Evolutionary conservation across 192 early-diverging fungal species (phyloP).

Genomic region (Coemansia sp.): DNA sequence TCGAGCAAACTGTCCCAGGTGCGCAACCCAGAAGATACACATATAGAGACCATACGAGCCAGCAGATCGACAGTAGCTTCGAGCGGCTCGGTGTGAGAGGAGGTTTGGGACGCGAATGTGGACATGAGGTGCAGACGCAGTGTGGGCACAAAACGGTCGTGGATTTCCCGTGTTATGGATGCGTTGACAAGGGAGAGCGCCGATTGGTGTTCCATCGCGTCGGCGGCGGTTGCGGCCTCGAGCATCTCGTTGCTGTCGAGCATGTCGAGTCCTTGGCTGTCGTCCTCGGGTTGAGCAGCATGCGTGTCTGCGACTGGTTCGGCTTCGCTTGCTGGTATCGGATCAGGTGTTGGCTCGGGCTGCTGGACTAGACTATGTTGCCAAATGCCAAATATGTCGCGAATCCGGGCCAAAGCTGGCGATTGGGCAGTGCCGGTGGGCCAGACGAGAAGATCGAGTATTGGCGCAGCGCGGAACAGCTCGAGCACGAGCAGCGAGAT

Average conservation of each 20-base stretch:
- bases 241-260: constrained; percentile 36
- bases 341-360: neutral
- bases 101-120: constrained; percentile 14
- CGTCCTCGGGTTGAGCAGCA: neutral
- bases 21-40: constrained; percentile 36
- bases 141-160: constrained; percentile 30
- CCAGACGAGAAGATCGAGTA: constrained; percentile 14
- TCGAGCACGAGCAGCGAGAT: constrained; percentile 25
- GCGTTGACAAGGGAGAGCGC: constrained; percentile 16
- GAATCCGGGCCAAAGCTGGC: constrained; percentile 8
- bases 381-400: constrained; percentile 19
- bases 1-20: constrained; percentile 54
- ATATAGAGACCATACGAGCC: constrained; percentile 30
- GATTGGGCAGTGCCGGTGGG: neutral
- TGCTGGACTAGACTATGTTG: neutral
- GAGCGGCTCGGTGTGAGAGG: constrained; percentile 8
- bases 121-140: constrained; percentile 35
- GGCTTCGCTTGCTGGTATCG: neutral
- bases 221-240: constrained; percentile 32
- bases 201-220: constrained; percentile 29
- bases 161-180: constrained; percentile 15
- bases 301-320: neutral
- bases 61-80: constrained; percentile 12
- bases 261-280: constrained; percentile 35
- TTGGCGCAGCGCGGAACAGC: constrained; percentile 13